phyloP scores from a whole-genome alignment of 164 flowering plant species.

The Umbilicus rupestris region DNA sequence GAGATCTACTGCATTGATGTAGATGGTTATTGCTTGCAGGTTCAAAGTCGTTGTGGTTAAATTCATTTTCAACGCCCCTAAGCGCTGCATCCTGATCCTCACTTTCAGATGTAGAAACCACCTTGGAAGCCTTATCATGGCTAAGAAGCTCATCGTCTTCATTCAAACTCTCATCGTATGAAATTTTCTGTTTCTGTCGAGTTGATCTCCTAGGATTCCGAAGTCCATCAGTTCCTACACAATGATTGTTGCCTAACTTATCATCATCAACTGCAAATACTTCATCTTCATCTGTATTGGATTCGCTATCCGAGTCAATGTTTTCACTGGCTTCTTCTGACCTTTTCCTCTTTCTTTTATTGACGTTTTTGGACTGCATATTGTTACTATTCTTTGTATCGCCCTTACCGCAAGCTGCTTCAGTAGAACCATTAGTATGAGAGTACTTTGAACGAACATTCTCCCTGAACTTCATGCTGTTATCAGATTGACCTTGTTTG shows the following conservation, averaged over 20 bases:
- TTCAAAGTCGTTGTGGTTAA: conserved; percentile 9
- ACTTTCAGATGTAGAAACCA: conserved; percentile 16
- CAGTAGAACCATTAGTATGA: conserved; percentile 1
- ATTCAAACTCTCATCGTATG: conserved; percentile 33
- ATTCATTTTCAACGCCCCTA: conserved; percentile 12
- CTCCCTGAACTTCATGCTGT: conserved; percentile 14
- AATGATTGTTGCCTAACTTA: conserved; percentile 10
- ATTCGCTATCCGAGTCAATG: conserved; percentile 23
- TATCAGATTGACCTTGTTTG: conserved; percentile 10
- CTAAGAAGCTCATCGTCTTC: conserved; percentile 30
- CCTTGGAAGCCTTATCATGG: conserved; percentile 22
- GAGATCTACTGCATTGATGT: conserved; percentile 13
- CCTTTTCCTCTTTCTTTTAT: conserved; percentile 30
- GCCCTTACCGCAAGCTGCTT: not conserved
- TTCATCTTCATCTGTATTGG: conserved; percentile 23
- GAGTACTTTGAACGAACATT: conserved; percentile 13
- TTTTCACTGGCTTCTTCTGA: conserved; percentile 40
- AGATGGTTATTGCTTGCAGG: conserved; percentile 13
- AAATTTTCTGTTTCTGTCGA: conserved; percentile 35
- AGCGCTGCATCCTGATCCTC: conserved; percentile 12
- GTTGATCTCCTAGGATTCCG: conserved; percentile 31
- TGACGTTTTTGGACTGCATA: conserved; percentile 13
- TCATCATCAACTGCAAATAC: conserved; percentile 16
- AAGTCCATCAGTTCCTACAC: conserved; percentile 12
- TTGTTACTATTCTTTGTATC: not conserved